phyloP scores from a whole-genome alignment of 371 early-diverging fungal species.

The Chytridium lagenaria region DNA sequence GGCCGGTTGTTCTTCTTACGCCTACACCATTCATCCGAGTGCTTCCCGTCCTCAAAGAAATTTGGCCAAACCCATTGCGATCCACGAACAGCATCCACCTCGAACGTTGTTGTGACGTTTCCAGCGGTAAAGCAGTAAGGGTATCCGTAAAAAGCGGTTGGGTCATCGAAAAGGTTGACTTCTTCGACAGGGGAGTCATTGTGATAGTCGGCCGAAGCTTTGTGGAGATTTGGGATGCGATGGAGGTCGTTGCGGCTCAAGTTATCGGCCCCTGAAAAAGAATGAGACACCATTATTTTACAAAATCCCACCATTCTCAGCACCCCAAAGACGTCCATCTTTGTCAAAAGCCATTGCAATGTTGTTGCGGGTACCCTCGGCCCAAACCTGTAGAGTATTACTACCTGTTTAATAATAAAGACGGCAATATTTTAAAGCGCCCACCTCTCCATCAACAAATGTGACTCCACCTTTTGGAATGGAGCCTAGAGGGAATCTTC shows the following conservation, averaged over 20 bases:
- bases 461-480: slow-evolving; percentile 5
- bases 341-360: slow-evolving; percentile 40
- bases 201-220: slow-evolving; percentile 22
- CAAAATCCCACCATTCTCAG: slow-evolving; percentile 42
- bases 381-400: slow-evolving; percentile 35
- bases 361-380: slow-evolving; percentile 48
- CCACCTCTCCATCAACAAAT: slow-evolving; percentile 8
- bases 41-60: slow-evolving; percentile 33
- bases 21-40: slow-evolving; percentile 45
- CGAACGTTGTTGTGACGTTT: slow-evolving; percentile 30
- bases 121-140: slow-evolving; percentile 48
- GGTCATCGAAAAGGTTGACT: slow-evolving; percentile 40
- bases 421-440: neutral
- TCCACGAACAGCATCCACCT: slow-evolving; percentile 27
- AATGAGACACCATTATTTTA: neutral
- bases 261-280: slow-evolving; percentile 14
- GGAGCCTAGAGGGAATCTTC: slow-evolving; percentile 21
- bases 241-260: slow-evolving; percentile 8
- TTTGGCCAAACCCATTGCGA: slow-evolving; percentile 42
- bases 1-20: slow-evolving; percentile 34
- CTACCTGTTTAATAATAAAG: slow-evolving; percentile 28
- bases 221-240: slow-evolving; percentile 1
- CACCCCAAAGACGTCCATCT: slow-evolving; percentile 40
- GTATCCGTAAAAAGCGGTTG: slow-evolving; percentile 44
- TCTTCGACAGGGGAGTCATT: slow-evolving; percentile 46